Percentiles rank a stretch among this genome's conserved stretches.
These are phyloP conservation scores for Boletus pseudo-olivaceus DNA, from an alignment of 768 basidiomycete genomes.

Conservation along the genomic window DNA sequence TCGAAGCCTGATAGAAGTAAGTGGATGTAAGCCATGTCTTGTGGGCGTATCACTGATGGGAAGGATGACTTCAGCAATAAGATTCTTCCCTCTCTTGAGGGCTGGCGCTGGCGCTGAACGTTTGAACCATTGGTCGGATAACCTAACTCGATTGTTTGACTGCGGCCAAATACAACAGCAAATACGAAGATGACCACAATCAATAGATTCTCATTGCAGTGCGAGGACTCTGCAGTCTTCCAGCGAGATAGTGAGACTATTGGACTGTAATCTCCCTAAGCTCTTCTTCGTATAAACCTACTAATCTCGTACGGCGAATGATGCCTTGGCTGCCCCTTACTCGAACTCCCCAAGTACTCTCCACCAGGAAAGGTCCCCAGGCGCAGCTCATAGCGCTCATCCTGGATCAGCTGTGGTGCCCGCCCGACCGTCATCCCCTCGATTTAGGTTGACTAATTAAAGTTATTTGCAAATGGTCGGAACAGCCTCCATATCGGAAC, in stretches of 20 bases:
- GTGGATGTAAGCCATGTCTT: background rate
- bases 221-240: background rate
- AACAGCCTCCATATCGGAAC: background rate
- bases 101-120: too few species aligned
- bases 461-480: background rate
- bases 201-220: background rate
- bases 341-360: background rate
- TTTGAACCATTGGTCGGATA: background rate
- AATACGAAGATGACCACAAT: background rate
- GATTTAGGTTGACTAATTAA: background rate
- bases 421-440: background rate
- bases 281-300: background rate
- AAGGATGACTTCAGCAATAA: background rate
- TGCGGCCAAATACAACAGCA: background rate
- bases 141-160: background rate
- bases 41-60: background rate
- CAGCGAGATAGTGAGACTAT: background rate
- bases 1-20: background rate
- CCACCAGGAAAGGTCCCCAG: background rate
- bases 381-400: too few species aligned
- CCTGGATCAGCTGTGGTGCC: background rate
- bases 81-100: background rate
- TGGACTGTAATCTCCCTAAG: too few species aligned
- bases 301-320: background rate
- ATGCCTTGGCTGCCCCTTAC: background rate